Evolutionary conservation across 2,329 filamentous ascomycete genomes (phyloP).

Genomic region (Fusarium avenaceum): DNA sequence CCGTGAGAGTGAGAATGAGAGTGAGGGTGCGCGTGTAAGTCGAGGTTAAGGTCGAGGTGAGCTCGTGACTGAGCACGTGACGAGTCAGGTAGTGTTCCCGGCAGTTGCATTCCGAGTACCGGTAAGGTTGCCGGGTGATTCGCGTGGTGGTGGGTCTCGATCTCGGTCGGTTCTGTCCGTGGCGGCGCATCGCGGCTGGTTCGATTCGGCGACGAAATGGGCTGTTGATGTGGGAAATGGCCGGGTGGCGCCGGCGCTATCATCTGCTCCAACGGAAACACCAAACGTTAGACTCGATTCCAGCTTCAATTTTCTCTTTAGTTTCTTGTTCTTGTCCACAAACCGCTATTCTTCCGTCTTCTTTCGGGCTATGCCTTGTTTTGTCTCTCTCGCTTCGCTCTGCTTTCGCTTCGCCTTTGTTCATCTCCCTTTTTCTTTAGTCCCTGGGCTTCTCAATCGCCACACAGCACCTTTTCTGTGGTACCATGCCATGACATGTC

Average conservation of each 20-base stretch:
- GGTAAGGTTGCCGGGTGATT: conserved; percentile 29
- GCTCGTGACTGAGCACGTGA: conserved; percentile 46
- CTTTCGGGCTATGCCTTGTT: neutral
- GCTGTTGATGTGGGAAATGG: conserved; percentile 48
- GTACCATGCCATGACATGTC: neutral
- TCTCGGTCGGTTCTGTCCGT: conserved; percentile 45
- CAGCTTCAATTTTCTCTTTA: conserved; percentile 24
- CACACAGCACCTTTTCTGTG: conserved; percentile 11
- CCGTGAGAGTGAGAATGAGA: conserved; percentile 5
- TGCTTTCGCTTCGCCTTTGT: neutral
- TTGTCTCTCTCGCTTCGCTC: neutral
- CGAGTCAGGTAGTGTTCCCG: conserved; percentile 22
- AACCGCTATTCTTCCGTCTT: conserved; percentile 9
- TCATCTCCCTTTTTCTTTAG: neutral
- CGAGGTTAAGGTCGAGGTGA: conserved; percentile 36
- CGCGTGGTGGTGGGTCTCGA: conserved; percentile 42
- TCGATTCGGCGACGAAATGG: conserved; percentile 49
- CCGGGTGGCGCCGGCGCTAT: conserved; percentile 45
- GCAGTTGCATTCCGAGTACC: conserved; percentile 41
- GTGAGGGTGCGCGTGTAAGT: conserved; percentile 36
- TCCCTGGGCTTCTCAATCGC: conserved; percentile 7
- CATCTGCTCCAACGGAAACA: conserved; percentile 41
- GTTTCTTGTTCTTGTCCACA: conserved; percentile 21
- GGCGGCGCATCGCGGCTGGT: conserved; percentile 45
- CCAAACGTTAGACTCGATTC: conserved; percentile 41